A percentile compares a stretch with the other conserved stretches of the same genome.
Conservation (phyloP, 352 stramenopile genomes). For the Pythium dissimile region DNA sequence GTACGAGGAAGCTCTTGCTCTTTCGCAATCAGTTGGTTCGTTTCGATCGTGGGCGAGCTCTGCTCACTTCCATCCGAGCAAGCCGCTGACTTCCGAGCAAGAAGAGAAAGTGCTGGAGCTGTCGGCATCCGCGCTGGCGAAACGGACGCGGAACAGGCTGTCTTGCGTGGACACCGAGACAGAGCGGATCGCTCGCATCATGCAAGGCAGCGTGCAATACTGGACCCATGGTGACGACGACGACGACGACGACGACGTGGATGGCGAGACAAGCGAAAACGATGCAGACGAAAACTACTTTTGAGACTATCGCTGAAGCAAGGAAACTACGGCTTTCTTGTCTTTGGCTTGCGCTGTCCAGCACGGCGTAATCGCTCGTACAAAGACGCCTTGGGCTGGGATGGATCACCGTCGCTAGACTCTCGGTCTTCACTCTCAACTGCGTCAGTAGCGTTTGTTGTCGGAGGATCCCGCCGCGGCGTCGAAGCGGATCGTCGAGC, state of each 20-base stretch:
- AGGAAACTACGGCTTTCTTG: slow-evolving; percentile 30
- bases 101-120: slow-evolving; percentile 7
- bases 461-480: background rate
- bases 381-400: slow-evolving; percentile 53
- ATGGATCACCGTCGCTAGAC: slow-evolving; percentile 11
- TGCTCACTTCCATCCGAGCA: background rate
- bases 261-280: slow-evolving; percentile 18
- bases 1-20: slow-evolving; percentile 14
- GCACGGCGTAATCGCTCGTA: slow-evolving; percentile 73
- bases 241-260: slow-evolving; percentile 30
- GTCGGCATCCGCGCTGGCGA: slow-evolving; percentile 8
- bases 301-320: slow-evolving; percentile 1
- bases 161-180: slow-evolving; percentile 56
- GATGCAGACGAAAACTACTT: slow-evolving; percentile 19
- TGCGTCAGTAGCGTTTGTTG: background rate
- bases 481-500: slow-evolving; percentile 1
- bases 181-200: slow-evolving; percentile 76
- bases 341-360: slow-evolving; percentile 50
- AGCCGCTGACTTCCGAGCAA: background rate
- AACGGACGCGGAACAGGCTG: background rate
- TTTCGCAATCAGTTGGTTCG: slow-evolving; percentile 10
- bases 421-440: slow-evolving; percentile 22
- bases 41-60: slow-evolving; percentile 6
- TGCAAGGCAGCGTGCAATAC: slow-evolving; percentile 66
- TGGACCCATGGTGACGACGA: slow-evolving; percentile 55